Evolutionary conservation across 2,329 filamentous ascomycete species (phyloP).

Genomic region (Colletotrichum higginsianum): DNA sequence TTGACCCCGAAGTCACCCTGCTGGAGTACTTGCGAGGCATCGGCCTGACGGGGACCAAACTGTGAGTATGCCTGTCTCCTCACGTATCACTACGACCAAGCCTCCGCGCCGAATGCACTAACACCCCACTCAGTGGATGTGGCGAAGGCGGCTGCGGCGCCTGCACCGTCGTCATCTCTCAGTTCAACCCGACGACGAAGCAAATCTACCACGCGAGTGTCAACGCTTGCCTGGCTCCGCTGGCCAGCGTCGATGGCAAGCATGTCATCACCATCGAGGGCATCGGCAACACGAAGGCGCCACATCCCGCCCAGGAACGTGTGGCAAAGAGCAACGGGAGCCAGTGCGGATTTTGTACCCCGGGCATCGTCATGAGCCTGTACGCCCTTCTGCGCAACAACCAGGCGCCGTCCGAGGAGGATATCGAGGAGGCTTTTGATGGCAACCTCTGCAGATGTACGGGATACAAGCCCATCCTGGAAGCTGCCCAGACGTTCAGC

Average conservation of each 20-base stretch:
- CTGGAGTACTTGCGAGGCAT: constrained; percentile 94
- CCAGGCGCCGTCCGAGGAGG: constrained; percentile 80
- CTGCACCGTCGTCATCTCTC: constrained; percentile 94
- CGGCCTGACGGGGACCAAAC: constrained; percentile 94
- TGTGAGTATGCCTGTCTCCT: constrained; percentile 61
- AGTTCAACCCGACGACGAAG: constrained; percentile 92
- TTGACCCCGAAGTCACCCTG: constrained; percentile 92
- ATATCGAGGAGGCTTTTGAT: constrained; percentile 96
- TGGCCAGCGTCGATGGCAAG: constrained; percentile 95
- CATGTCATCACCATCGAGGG: constrained; percentile 98
- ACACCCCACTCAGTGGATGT: constrained; percentile 74
- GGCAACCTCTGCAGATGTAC: constrained; percentile 97
- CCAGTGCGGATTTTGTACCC: constrained; percentile 95
- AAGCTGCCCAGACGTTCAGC: constrained; percentile 93
- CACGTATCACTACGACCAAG: not conserved
- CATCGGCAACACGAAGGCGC: constrained; percentile 88
- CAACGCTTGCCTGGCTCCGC: constrained; percentile 93
- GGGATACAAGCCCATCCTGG: constrained; percentile 92
- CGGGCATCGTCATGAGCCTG: constrained; percentile 97
- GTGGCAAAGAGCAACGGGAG: constrained; percentile 93
- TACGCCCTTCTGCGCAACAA: constrained; percentile 94
- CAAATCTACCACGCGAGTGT: constrained; percentile 96
- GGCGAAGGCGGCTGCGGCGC: constrained; percentile 97
- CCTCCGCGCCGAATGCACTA: constrained; percentile 1
- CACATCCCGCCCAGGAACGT: constrained; percentile 91